phyloP scores from a whole-genome alignment of 352 stramenopile species.

The Pythium rhizo-oryzae region DNA sequence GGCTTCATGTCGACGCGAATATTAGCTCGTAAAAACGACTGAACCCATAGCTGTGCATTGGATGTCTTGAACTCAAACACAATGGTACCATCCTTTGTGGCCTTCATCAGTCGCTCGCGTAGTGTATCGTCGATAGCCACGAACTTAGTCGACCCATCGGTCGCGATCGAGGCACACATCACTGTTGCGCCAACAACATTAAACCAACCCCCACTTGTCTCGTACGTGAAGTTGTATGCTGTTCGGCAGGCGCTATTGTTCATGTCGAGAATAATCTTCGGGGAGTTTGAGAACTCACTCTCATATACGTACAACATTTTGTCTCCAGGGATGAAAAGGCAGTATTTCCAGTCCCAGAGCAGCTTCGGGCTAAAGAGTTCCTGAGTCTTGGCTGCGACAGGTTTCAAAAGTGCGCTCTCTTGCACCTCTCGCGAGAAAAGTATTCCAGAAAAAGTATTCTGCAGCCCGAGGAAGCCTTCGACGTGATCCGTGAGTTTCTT shows the following conservation, averaged over 20 bases:
- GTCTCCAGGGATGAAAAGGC: slow-evolving; percentile 50
- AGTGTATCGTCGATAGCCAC: slow-evolving; percentile 36
- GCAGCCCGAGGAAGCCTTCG: slow-evolving; percentile 54
- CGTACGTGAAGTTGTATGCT: slow-evolving; percentile 47
- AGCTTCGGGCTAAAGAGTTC: slow-evolving; percentile 40
- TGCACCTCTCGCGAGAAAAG: slow-evolving; percentile 44
- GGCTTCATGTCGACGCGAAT: slow-evolving; percentile 54
- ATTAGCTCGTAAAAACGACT: slow-evolving; percentile 47
- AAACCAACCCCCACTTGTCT: slow-evolving; percentile 53
- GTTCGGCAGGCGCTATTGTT: slow-evolving; percentile 42
- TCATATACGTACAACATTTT: slow-evolving; percentile 71
- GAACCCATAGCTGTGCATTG: slow-evolving; percentile 58
- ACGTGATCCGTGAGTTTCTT: slow-evolving; percentile 67
- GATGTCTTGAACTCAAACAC: slow-evolving; percentile 61
- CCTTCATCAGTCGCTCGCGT: slow-evolving; percentile 41
- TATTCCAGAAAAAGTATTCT: slow-evolving; percentile 51
- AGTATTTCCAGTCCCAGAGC: slow-evolving; percentile 80
- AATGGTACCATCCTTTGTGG: slow-evolving; percentile 33
- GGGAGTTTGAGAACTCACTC: slow-evolving; percentile 36
- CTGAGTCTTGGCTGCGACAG: slow-evolving; percentile 44
- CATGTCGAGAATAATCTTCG: slow-evolving; percentile 61
- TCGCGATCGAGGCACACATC: slow-evolving; percentile 23
- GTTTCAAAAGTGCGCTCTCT: slow-evolving; percentile 36
- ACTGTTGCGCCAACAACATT: slow-evolving; percentile 55
- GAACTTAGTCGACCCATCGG: slow-evolving; percentile 30